These are phyloP conservation scores for Staphylotrichum tortipilum DNA, from an alignment of 495 filamentous ascomycete genomes.

Conservation along the genomic window DNA sequence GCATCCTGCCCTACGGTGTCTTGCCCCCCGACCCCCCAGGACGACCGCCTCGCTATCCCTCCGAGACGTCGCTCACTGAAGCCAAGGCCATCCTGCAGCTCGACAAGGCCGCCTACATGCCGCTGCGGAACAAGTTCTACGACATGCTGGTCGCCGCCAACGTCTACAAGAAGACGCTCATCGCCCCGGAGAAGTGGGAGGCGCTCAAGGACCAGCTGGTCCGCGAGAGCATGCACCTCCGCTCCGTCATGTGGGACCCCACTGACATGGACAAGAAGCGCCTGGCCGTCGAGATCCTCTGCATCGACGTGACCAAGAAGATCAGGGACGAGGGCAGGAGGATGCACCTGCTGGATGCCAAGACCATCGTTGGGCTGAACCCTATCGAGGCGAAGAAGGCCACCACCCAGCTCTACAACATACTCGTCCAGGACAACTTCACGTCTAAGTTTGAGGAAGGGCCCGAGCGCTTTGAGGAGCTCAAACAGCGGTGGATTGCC, in stretches of 20 bases:
- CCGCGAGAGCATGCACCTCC: slow-evolving; percentile 55
- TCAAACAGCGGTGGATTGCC: slow-evolving; percentile 61
- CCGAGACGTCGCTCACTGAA: slow-evolving; percentile 74
- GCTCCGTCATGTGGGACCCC: slow-evolving; percentile 49
- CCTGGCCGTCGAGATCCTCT: slow-evolving; percentile 66
- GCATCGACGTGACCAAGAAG: slow-evolving; percentile 75
- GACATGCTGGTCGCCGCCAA: slow-evolving; percentile 55
- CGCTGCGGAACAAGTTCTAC: slow-evolving; percentile 59
- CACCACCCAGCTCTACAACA: slow-evolving; percentile 57
- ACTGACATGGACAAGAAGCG: slow-evolving; percentile 37
- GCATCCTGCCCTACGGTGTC: slow-evolving; percentile 62
- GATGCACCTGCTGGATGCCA: slow-evolving; percentile 65
- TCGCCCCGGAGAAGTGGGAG: slow-evolving; percentile 65
- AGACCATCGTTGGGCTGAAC: slow-evolving; percentile 62
- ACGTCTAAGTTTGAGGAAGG: slow-evolving; percentile 67
- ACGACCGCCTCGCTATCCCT: slow-evolving; percentile 63
- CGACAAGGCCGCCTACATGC: slow-evolving; percentile 52
- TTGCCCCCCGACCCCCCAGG: slow-evolving; percentile 65
- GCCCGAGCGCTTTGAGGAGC: slow-evolving; percentile 59
- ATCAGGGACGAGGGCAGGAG: slow-evolving; percentile 55
- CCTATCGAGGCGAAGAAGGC: slow-evolving; percentile 60
- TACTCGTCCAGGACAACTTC: slow-evolving; percentile 59
- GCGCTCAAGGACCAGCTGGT: slow-evolving; percentile 60
- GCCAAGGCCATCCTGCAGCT: slow-evolving; percentile 61
- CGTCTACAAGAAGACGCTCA: slow-evolving; percentile 65